Conservation (phyloP, 768 basidiomycete species). For the Lyophyllum shimeji region DNA sequence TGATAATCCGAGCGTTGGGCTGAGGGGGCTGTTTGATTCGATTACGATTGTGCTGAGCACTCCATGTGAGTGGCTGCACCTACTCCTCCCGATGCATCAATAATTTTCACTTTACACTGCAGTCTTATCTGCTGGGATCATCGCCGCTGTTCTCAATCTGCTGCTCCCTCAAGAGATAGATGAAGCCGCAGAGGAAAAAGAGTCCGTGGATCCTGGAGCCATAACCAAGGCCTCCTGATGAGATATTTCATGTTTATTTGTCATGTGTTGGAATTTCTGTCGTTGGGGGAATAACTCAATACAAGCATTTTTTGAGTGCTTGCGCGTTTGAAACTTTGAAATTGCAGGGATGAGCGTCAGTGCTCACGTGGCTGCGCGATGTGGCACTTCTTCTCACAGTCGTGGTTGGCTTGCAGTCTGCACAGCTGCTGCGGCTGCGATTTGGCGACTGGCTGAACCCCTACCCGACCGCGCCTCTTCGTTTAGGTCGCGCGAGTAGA, state of each 20-base stretch:
- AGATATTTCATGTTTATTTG: no score
- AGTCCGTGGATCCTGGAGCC: not conserved
- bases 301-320: no score
- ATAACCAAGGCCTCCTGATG: not conserved
- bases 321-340: no score
- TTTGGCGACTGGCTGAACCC: no score
- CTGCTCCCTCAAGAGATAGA: slow-evolving; percentile 42
- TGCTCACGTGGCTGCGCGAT: not conserved
- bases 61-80: slow-evolving; percentile 57
- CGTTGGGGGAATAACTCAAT: no score
- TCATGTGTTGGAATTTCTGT: no score
- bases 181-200: slow-evolving; percentile 2
- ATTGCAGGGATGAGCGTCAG: no score
- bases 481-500: not conserved
- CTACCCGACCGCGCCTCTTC: no score
- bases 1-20: slow-evolving; percentile 44
- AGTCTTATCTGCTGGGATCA: slow-evolving; percentile 60
- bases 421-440: no score
- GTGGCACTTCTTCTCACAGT: not conserved
- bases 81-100: not conserved
- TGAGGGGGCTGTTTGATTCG: slow-evolving; percentile 70
- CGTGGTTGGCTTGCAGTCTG: no score
- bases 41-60: slow-evolving; percentile 81
- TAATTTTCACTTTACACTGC: not conserved
- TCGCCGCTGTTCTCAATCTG: slow-evolving; percentile 57